A percentile compares a stretch with the other conserved stretches of the same genome.
Conservation (phyloP, 2,329 filamentous ascomycete genomes). For the Epichloe uncinata region DNA sequence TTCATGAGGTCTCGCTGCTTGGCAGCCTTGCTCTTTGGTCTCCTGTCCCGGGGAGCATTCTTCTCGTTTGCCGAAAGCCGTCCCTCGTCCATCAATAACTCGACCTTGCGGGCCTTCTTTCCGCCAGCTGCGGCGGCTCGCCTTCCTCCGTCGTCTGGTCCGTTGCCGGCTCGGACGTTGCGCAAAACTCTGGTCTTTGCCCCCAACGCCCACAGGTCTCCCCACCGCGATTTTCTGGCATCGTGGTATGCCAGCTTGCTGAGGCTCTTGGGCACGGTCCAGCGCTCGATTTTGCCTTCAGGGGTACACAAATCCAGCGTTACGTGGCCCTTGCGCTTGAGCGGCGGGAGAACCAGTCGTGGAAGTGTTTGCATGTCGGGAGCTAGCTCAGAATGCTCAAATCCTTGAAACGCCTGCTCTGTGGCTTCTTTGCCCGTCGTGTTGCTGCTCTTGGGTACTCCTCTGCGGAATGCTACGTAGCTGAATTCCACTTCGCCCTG, state of each 20-base stretch:
- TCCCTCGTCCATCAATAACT: constrained; percentile 18
- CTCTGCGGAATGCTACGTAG: constrained; percentile 75
- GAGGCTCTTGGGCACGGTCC: constrained; percentile 78
- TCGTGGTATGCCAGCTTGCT: constrained; percentile 78
- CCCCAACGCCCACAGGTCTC: constrained; percentile 88
- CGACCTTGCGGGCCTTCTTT: constrained; percentile 28
- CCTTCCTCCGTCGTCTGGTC: constrained; percentile 33
- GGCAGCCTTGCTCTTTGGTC: constrained; percentile 28
- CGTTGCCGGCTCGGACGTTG: constrained; percentile 44
- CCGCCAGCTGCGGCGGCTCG: constrained; percentile 21
- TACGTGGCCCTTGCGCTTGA: constrained; percentile 83
- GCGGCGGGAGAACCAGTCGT: constrained; percentile 60
- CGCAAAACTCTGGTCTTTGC: constrained; percentile 69
- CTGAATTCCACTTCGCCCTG: constrained; percentile 87
- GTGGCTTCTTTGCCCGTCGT: constrained; percentile 43
- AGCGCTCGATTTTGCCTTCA: constrained; percentile 73
- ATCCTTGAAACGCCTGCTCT: constrained; percentile 58
- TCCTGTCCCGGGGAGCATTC: constrained; percentile 21
- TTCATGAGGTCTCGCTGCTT: constrained; percentile 25
- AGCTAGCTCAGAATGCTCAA: constrained; percentile 35
- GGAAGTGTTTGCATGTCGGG: constrained; percentile 59
- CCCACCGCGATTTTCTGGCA: constrained; percentile 81
- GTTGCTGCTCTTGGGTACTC: constrained; percentile 29
- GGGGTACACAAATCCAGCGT: constrained; percentile 87
- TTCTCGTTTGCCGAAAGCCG: constrained; percentile 27